phyloP scores from a whole-genome alignment of 352 stramenopile genomes.

The Phytophthora ramorum region DNA sequence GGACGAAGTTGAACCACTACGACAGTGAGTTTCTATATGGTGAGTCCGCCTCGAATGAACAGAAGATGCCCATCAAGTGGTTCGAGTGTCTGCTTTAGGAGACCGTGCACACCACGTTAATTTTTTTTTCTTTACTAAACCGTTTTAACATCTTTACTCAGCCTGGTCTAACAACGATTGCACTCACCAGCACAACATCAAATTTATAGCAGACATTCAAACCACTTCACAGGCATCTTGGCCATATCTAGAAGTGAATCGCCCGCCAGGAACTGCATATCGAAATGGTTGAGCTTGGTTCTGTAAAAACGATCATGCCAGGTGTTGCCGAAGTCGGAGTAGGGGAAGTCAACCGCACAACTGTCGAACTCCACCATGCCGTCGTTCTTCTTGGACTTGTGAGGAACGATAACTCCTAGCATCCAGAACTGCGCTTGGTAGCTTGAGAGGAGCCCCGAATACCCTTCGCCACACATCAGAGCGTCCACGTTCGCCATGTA shows the following conservation, averaged over 20 bases:
- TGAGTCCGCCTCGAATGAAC: slow-evolving; percentile 42
- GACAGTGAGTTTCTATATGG: slow-evolving; percentile 55
- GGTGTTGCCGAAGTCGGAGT: slow-evolving; percentile 39
- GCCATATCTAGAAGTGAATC: slow-evolving; percentile 46
- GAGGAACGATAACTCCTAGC: slow-evolving; percentile 22
- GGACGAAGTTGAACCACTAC: slow-evolving; percentile 59
- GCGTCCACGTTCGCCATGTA: slow-evolving; percentile 35
- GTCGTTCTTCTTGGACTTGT: slow-evolving; percentile 36
- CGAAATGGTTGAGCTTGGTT: slow-evolving; percentile 60
- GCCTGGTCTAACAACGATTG: background rate
- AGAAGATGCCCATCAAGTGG: slow-evolving; percentile 58
- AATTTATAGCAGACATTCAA: slow-evolving; percentile 57
- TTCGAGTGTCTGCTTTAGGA: slow-evolving; percentile 58
- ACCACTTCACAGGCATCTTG: slow-evolving; percentile 67
- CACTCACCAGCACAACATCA: background rate
- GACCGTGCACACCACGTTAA: background rate
- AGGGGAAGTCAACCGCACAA: slow-evolving; percentile 31
- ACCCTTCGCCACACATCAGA: slow-evolving; percentile 37
- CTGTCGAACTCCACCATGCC: slow-evolving; percentile 39
- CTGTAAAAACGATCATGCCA: slow-evolving; percentile 54
- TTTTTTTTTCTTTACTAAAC: background rate
- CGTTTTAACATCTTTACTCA: background rate
- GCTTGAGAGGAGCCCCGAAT: slow-evolving; percentile 34
- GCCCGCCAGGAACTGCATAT: slow-evolving; percentile 55
- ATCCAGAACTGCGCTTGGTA: slow-evolving; percentile 30